Percentiles rank a stretch among this genome's conserved stretches.
Conservation (phyloP, 192 early-diverging fungal species). For the Coemansia reversa region DNA sequence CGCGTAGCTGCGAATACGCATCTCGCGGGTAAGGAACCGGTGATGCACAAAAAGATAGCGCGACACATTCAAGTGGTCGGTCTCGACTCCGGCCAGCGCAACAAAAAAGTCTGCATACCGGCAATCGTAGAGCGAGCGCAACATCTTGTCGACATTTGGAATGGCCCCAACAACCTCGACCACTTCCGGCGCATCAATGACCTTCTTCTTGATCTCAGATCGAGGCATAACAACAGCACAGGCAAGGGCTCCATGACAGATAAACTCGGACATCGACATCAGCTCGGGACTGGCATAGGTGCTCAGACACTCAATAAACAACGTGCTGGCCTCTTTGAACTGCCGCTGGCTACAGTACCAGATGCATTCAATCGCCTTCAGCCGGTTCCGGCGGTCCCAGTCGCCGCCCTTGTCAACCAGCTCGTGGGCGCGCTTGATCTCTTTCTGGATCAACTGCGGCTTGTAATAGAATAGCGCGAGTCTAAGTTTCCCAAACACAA, state of each 20-base stretch:
- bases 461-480: conserved; percentile 94
- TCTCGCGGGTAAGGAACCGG: conserved; percentile 94
- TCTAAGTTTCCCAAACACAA: conserved; percentile 88
- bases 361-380: conserved; percentile 94
- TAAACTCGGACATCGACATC: conserved; percentile 97
- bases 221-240: conserved; percentile 84
- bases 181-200: conserved; percentile 93
- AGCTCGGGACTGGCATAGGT: conserved; percentile 97
- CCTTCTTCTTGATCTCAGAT: conserved; percentile 94
- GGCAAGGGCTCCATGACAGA: conserved; percentile 89
- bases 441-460: conserved; percentile 59
- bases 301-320: conserved; percentile 92
- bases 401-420: conserved; percentile 98
- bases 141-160: conserved; percentile 78
- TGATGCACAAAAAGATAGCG: conserved; percentile 85
- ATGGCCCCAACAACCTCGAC: conserved; percentile 92
- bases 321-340: conserved; percentile 87
- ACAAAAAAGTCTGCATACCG: conserved; percentile 92
- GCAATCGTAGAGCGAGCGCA: conserved; percentile 87
- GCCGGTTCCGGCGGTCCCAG: conserved; percentile 98
- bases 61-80: conserved; percentile 66
- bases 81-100: conserved; percentile 82
- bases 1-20: conserved; percentile 96
- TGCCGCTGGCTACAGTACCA: conserved; percentile 92
- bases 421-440: conserved; percentile 56